Percentiles rank a stretch among this genome's conserved stretches.
Conservation (phyloP, 2,329 filamentous ascomycete species). For the Pseudogymnoascus sp. region DNA sequence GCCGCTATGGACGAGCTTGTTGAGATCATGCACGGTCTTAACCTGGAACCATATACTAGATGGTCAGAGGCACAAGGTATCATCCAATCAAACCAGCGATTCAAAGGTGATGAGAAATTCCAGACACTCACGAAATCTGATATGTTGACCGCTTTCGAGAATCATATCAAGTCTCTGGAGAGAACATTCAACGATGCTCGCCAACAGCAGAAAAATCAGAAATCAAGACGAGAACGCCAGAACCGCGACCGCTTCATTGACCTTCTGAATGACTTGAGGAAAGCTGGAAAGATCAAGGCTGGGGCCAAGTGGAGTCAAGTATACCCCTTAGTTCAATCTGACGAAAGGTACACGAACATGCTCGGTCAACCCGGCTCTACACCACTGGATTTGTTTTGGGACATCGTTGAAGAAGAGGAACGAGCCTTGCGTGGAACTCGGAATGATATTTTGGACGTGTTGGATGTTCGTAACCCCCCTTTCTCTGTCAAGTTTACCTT, state of each 20-base stretch:
- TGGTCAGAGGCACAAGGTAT: constrained; percentile 86
- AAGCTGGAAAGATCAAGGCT: constrained; percentile 75
- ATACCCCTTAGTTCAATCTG: constrained; percentile 65
- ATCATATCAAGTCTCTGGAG: constrained; percentile 88
- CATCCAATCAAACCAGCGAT: constrained; percentile 69
- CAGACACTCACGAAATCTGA: constrained; percentile 80
- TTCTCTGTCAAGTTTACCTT: not conserved
- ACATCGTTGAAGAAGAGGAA: constrained; percentile 89
- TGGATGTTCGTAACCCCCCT: constrained; percentile 58
- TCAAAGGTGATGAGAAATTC: constrained; percentile 79
- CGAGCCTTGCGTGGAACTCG: constrained; percentile 71
- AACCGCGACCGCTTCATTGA: constrained; percentile 73
- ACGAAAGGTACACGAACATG: constrained; percentile 76
- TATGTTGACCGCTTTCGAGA: constrained; percentile 86
- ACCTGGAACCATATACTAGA: constrained; percentile 86
- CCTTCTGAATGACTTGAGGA: constrained; percentile 67
- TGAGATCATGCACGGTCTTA: constrained; percentile 67
- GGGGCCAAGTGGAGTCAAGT: constrained; percentile 86
- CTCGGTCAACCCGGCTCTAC: constrained; percentile 77
- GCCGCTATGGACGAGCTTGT: constrained; percentile 79
- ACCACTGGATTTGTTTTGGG: constrained; percentile 92
- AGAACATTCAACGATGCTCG: constrained; percentile 84
- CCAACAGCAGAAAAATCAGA: constrained; percentile 78
- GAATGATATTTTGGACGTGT: constrained; percentile 78
- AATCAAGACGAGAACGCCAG: constrained; percentile 75